These are phyloP conservation scores for Pichia kluyveri DNA, from an alignment of 805 yeast genomes.

Conservation along the genomic window DNA sequence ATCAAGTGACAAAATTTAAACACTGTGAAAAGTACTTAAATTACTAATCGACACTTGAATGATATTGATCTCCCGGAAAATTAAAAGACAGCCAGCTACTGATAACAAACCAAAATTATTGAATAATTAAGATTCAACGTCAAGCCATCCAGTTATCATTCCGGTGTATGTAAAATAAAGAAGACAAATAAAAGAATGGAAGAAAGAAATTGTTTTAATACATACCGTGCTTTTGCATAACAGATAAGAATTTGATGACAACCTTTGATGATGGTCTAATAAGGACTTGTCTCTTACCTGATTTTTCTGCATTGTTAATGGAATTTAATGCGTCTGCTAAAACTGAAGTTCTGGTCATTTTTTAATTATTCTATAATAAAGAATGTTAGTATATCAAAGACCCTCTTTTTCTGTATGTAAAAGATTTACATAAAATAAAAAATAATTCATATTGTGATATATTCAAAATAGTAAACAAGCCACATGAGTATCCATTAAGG, in stretches of 20 bases:
- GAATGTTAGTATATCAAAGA: slow-evolving; percentile 1
- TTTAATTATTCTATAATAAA: slow-evolving; percentile 14
- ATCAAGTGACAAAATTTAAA: not conserved
- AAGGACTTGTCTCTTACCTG: slow-evolving; percentile 98
- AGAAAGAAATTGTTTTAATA: slow-evolving; percentile 14
- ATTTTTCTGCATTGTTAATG: slow-evolving; percentile 98
- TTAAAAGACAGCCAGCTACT: slow-evolving; percentile 97
- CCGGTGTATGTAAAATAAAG: slow-evolving; percentile 41
- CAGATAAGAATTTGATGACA: slow-evolving; percentile 92
- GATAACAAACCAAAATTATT: slow-evolving; percentile 10
- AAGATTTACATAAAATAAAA: no score
- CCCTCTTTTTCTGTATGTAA: no score
- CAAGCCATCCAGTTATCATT: slow-evolving; percentile 98
- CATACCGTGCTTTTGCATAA: slow-evolving; percentile 95
- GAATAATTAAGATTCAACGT: slow-evolving; percentile 37
- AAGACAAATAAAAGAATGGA: not conserved
- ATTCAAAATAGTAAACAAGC: slow-evolving; percentile 17
- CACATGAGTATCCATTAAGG: slow-evolving; percentile 40
- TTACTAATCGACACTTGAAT: slow-evolving; percentile 6
- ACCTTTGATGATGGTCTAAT: slow-evolving; percentile 99
- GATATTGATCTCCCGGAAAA: slow-evolving; percentile 72
- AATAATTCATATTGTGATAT: not conserved
- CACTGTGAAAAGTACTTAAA: not conserved
- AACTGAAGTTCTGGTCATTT: slow-evolving; percentile 97
- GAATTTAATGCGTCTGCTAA: slow-evolving; percentile 98